Evolutionary conservation across 1,284 basidiomycete genomes (phyloP).

Genomic region (Tylopilus sp.): DNA sequence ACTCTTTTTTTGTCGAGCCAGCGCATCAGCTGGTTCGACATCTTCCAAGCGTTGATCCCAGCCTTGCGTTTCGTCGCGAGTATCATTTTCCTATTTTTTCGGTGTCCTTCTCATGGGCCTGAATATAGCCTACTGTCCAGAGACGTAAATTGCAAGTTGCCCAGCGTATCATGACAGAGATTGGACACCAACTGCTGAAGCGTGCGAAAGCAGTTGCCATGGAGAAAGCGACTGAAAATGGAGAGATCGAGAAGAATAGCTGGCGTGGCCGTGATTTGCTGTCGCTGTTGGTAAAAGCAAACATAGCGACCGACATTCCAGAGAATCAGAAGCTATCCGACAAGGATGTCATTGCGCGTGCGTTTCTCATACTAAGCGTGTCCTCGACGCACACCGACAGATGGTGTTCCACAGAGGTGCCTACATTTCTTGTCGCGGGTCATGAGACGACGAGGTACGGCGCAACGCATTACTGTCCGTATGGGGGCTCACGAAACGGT

Average conservation of each 20-base stretch:
- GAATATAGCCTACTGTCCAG: constrained; percentile 13
- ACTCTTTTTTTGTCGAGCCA: constrained; percentile 37
- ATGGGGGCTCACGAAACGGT: neutral
- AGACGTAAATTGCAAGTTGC: constrained; percentile 10
- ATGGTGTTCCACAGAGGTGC: constrained; percentile 32
- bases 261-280: constrained; percentile 45
- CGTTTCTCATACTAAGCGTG: constrained; percentile 27
- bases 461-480: no score
- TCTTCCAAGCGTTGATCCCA: constrained; percentile 40
- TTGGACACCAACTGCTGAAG: constrained; percentile 45
- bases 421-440: constrained; percentile 51
- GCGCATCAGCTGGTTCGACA: constrained; percentile 26
- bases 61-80: constrained; percentile 36
- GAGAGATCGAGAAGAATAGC: constrained; percentile 30
- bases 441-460: constrained; percentile 72
- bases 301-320: constrained; percentile 56
- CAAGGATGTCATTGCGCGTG: constrained; percentile 70
- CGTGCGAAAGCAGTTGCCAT: constrained; percentile 38
- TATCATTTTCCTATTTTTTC: neutral
- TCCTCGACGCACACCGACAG: neutral
- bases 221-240: neutral
- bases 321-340: constrained; percentile 65
- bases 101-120: neutral
- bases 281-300: constrained; percentile 57
- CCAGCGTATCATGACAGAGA: constrained; percentile 23